These are phyloP conservation scores for Hypoxylon lienhwacheense DNA, from an alignment of 495 filamentous ascomycete genomes.

Conservation along the genomic window DNA sequence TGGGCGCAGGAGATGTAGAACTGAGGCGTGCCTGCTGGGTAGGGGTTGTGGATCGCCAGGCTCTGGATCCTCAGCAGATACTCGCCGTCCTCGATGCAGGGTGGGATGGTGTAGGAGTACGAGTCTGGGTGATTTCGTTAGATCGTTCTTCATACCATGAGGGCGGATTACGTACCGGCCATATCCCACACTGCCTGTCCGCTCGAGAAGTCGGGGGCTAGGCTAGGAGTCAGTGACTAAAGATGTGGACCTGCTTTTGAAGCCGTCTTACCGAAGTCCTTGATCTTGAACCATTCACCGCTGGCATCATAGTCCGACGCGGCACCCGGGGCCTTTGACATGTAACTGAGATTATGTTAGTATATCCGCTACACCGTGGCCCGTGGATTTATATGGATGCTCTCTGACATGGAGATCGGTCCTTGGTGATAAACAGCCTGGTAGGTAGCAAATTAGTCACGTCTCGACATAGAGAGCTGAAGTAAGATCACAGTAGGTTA, in stretches of 20 bases:
- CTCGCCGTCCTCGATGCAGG: constrained; percentile 51
- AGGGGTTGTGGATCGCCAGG: constrained; percentile 56
- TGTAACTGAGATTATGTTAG: constrained; percentile 34
- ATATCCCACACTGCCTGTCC: constrained; percentile 33
- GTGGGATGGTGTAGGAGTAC: constrained; percentile 52
- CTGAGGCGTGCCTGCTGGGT: constrained; percentile 41
- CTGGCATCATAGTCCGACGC: constrained; percentile 43
- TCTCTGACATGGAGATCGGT: constrained; percentile 45
- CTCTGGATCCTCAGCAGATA: constrained; percentile 59
- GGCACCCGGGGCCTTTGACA: constrained; percentile 49
- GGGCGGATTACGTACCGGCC: constrained; percentile 10
- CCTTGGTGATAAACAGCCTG: constrained; percentile 56
- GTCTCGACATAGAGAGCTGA: not conserved
- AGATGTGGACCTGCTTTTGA: not conserved
- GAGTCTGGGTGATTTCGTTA: constrained; percentile 27
- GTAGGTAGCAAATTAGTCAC: constrained; percentile 6
- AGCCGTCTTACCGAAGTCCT: constrained; percentile 38
- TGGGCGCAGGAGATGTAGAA: constrained; percentile 40
- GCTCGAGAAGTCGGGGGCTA: constrained; percentile 39
- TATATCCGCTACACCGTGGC: not conserved
- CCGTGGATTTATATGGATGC: too few species aligned
- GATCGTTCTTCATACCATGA: not conserved
- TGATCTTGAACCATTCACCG: constrained; percentile 50
- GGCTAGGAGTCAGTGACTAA: constrained; percentile 6
- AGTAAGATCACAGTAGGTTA: not conserved